phyloP scores from a whole-genome alignment of 805 yeast genomes.

The Clavispora santaluciae region DNA sequence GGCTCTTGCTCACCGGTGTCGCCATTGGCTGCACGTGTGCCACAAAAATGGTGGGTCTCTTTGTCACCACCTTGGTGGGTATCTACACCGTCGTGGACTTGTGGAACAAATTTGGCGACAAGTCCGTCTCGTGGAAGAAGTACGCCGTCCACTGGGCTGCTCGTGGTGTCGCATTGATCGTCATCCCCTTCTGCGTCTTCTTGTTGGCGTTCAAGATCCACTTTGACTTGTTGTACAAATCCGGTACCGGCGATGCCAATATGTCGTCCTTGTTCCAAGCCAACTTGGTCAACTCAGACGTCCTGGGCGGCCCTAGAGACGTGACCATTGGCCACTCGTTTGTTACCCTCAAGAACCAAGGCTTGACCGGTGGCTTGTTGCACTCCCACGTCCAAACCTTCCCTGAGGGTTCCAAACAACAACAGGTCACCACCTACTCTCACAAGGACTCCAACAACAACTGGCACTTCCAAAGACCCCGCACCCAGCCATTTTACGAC shows the following conservation, averaged over 20 bases:
- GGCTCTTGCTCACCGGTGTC: constrained; percentile 82
- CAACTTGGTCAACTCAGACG: constrained; percentile 59
- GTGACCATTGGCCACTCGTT: constrained; percentile 49
- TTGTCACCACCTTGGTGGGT: constrained; percentile 84
- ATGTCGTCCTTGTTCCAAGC: constrained; percentile 85
- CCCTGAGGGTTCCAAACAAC: constrained; percentile 46
- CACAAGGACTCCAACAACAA: constrained; percentile 44
- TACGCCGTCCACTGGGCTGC: constrained; percentile 65
- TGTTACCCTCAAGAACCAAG: constrained; percentile 38
- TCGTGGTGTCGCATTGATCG: constrained; percentile 56
- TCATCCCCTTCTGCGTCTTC: constrained; percentile 61
- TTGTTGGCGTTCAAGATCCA: constrained; percentile 67
- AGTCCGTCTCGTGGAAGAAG: constrained; percentile 42
- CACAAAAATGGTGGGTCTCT: constrained; percentile 95
- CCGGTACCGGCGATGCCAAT: constrained; percentile 78
- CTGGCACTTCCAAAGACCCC: constrained; percentile 46
- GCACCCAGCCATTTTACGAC: constrained; percentile 31
- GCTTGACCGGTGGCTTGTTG: constrained; percentile 41
- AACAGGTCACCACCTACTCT: constrained; percentile 43
- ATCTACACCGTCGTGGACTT: constrained; percentile 82
- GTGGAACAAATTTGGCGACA: constrained; percentile 79
- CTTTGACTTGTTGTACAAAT: constrained; percentile 63
- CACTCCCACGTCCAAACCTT: constrained; percentile 44
- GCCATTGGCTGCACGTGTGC: constrained; percentile 86
- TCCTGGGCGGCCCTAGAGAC: constrained; percentile 66